A percentile compares a stretch with the other conserved stretches of the same genome.
phyloP scores from a whole-genome alignment of 345 rosid genomes.

The Eucalyptus curtisii region DNA sequence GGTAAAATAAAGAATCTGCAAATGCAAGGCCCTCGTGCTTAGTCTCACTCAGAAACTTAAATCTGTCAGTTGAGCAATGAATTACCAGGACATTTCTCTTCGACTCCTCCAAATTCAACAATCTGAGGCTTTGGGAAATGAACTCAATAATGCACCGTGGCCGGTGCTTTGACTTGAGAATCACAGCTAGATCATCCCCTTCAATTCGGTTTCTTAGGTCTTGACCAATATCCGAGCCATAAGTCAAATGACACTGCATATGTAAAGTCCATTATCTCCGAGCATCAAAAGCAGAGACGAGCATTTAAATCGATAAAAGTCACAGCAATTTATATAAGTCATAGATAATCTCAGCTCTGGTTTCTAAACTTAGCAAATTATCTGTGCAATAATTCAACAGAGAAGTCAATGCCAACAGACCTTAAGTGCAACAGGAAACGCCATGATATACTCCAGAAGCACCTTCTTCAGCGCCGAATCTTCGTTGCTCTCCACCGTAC shows the following conservation, averaged over 20 bases:
- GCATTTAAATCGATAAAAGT: neutral
- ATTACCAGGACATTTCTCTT: constrained; percentile 53
- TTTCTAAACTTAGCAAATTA: neutral
- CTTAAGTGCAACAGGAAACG: constrained; percentile 87
- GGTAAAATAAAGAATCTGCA: neutral
- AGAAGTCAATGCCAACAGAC: constrained; percentile 7
- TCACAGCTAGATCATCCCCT: constrained; percentile 56
- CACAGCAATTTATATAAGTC: neutral
- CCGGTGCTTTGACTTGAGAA: constrained; percentile 65
- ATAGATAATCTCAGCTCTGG: neutral
- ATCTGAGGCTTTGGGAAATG: constrained; percentile 55
- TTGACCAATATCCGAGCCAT: constrained; percentile 54
- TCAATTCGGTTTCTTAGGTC: constrained; percentile 62
- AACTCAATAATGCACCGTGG: constrained; percentile 75
- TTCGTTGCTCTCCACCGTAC: constrained; percentile 22
- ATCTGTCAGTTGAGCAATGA: neutral
- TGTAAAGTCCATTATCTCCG: neutral
- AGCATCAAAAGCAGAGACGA: neutral
- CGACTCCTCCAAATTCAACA: constrained; percentile 50
- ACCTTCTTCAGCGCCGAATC: constrained; percentile 31
- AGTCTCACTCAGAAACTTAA: neutral
- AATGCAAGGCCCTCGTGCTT: neutral
- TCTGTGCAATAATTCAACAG: neutral
- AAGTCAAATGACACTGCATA: constrained; percentile 72
- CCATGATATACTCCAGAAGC: constrained; percentile 63